phyloP scores from a whole-genome alignment of 2,329 filamentous ascomycete genomes.

The Dactylellina leptospora region DNA sequence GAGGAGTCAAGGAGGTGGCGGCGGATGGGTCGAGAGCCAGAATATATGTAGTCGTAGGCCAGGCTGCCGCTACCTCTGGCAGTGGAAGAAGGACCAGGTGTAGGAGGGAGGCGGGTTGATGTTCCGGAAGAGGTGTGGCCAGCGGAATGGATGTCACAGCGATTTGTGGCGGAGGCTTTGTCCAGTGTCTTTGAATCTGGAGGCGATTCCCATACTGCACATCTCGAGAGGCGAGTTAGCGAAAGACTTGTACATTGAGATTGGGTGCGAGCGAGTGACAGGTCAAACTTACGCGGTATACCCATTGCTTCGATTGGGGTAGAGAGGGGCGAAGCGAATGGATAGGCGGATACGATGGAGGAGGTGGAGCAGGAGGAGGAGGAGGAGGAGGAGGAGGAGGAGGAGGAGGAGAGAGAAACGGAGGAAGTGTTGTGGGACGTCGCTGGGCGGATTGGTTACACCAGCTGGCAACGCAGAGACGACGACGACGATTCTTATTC shows the following conservation, averaged over 20 bases:
- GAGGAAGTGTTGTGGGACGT: neutral
- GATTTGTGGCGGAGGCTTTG: constrained; percentile 48
- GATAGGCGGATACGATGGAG: constrained; percentile 9
- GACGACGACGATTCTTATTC: no score
- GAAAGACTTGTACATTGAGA: constrained; percentile 2
- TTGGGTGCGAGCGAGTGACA: neutral
- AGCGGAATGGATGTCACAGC: constrained; percentile 44
- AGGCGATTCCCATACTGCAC: constrained; percentile 52
- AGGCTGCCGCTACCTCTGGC: constrained; percentile 19
- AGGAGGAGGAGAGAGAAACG: neutral
- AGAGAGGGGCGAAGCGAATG: neutral
- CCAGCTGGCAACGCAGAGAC: constrained; percentile 10
- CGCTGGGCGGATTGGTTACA: neutral
- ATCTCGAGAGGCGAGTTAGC: no score
- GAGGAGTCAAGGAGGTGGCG: constrained; percentile 47
- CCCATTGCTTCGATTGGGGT: constrained; percentile 31
- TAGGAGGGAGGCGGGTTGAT: constrained; percentile 32
- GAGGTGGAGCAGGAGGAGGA: constrained; percentile 4
- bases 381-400: constrained; percentile 20
- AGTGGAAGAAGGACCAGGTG: constrained; percentile 28
- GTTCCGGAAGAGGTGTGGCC: constrained; percentile 43
- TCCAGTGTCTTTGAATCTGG: constrained; percentile 50
- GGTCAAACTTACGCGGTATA: constrained; percentile 44
- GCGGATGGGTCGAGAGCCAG: constrained; percentile 42
- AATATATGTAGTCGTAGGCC: constrained; percentile 50